phyloP scores from a whole-genome alignment of 2,329 filamentous ascomycete species.

The Aspergillus ochraceus region DNA sequence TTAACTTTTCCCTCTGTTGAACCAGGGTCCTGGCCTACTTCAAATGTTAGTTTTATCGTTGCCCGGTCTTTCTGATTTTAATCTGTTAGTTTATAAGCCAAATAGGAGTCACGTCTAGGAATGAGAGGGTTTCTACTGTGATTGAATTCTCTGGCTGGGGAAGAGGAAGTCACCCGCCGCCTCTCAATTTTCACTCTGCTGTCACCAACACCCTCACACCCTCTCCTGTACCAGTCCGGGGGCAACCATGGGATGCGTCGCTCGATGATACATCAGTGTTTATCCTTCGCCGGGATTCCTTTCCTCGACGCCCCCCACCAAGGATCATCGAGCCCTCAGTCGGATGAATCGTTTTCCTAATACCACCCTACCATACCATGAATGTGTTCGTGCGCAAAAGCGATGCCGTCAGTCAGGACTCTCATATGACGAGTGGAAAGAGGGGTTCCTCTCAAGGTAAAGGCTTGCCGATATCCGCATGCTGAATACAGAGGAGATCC shows the following conservation, averaged over 20 bases:
- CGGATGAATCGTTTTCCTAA: neutral
- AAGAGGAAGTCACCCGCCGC: neutral
- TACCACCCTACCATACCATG: too few species aligned
- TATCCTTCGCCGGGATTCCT: neutral
- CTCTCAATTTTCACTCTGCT: neutral
- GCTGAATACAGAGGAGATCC: too few species aligned
- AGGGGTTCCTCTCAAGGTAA: too few species aligned
- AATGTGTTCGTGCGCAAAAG: too few species aligned
- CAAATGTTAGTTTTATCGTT: neutral
- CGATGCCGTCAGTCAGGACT: too few species aligned
- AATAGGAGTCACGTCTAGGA: neutral
- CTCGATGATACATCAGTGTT: neutral
- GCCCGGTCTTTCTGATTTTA: neutral
- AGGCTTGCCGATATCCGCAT: too few species aligned
- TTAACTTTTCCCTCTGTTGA: constrained; percentile 18
- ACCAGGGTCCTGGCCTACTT: constrained; percentile 3
- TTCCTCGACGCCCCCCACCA: too few species aligned
- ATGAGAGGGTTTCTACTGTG: neutral
- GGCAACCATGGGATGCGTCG: too few species aligned
- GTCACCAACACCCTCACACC: too few species aligned
- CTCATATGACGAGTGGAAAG: too few species aligned
- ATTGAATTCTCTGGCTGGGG: neutral
- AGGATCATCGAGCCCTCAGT: neutral
- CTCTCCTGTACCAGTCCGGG: too few species aligned
- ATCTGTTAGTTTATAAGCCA: neutral